Evolutionary conservation across 805 yeast genomes (phyloP).

Genomic region (Barnettozyma vustinii): DNA sequence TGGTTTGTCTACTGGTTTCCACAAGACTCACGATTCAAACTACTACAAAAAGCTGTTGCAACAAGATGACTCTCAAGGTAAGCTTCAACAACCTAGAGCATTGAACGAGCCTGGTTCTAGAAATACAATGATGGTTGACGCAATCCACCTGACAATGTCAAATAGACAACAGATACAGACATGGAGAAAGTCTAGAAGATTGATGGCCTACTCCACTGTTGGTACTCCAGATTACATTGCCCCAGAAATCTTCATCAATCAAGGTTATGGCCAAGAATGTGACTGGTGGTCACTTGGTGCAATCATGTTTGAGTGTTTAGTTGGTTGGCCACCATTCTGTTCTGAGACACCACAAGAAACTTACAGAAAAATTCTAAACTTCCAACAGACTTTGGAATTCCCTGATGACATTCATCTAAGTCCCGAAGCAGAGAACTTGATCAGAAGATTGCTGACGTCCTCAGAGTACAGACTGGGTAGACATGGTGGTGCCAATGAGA

Average conservation of each 20-base stretch:
- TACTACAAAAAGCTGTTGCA: constrained; percentile 68
- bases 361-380: constrained; percentile 83
- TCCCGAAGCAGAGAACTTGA: constrained; percentile 86
- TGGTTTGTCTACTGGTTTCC: constrained; percentile 95
- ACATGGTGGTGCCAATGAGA: constrained; percentile 60
- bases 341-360: constrained; percentile 94
- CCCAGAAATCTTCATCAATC: constrained; percentile 82
- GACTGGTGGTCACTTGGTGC: constrained; percentile 99
- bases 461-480: constrained; percentile 67
- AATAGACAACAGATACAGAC: constrained; percentile 83
- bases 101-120: constrained; percentile 37
- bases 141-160: constrained; percentile 92
- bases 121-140: constrained; percentile 85
- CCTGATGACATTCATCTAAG: constrained; percentile 89
- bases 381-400: constrained; percentile 75
- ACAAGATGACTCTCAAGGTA: constrained; percentile 53
- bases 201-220: constrained; percentile 93
- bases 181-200: constrained; percentile 66
- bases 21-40: constrained; percentile 87
- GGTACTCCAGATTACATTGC: constrained; percentile 99
- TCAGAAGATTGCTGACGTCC: constrained; percentile 89
- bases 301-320: constrained; percentile 91
- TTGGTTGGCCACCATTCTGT: constrained; percentile 96
- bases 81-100: constrained; percentile 33
- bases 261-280: constrained; percentile 89